Conservation (phyloP, 179 eudicot species). For the Beta macrorhiza region DNA sequence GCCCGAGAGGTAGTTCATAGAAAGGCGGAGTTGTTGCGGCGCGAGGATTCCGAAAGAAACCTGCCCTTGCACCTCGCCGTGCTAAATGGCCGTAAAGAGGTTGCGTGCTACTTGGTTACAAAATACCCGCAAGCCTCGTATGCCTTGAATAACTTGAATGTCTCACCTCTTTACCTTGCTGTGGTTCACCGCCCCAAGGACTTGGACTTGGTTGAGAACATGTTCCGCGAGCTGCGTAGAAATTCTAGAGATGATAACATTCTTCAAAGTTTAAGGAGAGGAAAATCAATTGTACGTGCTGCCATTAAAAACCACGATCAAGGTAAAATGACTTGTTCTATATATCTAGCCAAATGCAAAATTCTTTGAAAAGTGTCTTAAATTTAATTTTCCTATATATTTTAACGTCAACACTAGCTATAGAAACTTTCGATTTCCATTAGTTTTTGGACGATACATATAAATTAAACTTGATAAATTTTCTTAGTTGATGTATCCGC, state of each 20-base stretch:
- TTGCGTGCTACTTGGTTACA: conserved; percentile 22
- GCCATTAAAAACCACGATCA: conserved; percentile 14
- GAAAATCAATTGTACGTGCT: conserved; percentile 15
- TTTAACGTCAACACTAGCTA: too few relatives aligned
- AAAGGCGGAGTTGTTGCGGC: background rate
- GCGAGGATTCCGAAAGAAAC: conserved; percentile 13
- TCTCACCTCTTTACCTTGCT: conserved; percentile 26
- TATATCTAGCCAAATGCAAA: too few relatives aligned
- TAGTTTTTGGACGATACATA: too few relatives aligned
- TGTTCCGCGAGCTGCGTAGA: conserved; percentile 1
- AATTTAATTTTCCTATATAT: too few relatives aligned
- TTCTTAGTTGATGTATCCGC: too few relatives aligned
- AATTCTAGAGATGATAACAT: background rate
- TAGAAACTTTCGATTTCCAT: too few relatives aligned
- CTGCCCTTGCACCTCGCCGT: conserved; percentile 31
- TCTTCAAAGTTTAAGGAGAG: background rate
- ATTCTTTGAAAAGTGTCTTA: too few relatives aligned
- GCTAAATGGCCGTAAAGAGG: background rate
- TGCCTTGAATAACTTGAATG: background rate
- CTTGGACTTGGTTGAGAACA: conserved; percentile 7
- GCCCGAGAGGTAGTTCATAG: background rate
- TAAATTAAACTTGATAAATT: too few relatives aligned
- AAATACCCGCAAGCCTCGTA: conserved; percentile 24
- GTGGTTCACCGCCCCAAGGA: conserved; percentile 3
- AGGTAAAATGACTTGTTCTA: conserved; percentile 1